Conservation (phyloP, 495 filamentous ascomycete species). For the Penicillium dipodomyicola region DNA sequence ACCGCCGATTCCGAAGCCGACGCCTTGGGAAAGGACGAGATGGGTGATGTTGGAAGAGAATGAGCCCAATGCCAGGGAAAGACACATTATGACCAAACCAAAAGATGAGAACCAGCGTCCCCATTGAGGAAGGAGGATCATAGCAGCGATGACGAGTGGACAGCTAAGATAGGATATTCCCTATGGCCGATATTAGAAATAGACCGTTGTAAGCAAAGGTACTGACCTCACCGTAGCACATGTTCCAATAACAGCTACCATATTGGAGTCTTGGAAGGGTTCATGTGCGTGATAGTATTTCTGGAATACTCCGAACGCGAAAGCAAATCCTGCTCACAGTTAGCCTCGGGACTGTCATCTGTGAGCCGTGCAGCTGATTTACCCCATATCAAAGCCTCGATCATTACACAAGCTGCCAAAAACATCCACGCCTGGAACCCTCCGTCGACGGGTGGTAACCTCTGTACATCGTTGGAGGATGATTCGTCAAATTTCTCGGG, state of each 20-base stretch:
- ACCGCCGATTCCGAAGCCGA: slow-evolving; percentile 48
- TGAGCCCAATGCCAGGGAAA: slow-evolving; percentile 43
- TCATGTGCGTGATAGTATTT: slow-evolving; percentile 32
- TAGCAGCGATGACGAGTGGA: slow-evolving; percentile 16
- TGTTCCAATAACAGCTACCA: slow-evolving; percentile 44
- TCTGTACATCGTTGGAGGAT: neutral
- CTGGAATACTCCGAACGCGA: slow-evolving; percentile 28
- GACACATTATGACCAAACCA: slow-evolving; percentile 32
- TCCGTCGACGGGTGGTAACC: slow-evolving; percentile 9
- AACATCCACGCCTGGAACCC: slow-evolving; percentile 17
- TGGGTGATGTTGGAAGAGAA: slow-evolving; percentile 46
- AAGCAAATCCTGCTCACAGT: slow-evolving; percentile 22
- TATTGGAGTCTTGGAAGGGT: slow-evolving; percentile 33
- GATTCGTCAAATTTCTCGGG: slow-evolving; percentile 7
- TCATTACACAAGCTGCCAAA: slow-evolving; percentile 12
- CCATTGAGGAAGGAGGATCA: slow-evolving; percentile 25
- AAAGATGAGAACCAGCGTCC: slow-evolving; percentile 20
- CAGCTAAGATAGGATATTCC: slow-evolving; percentile 25
- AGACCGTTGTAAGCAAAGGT: neutral
- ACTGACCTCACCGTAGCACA: slow-evolving; percentile 44
- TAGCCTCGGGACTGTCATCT: neutral
- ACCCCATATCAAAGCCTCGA: slow-evolving; percentile 16
- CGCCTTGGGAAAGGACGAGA: slow-evolving; percentile 51
- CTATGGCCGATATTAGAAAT: slow-evolving; percentile 9
- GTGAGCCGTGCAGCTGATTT: neutral